A percentile compares a stretch with the other conserved stretches of the same genome.
Evolutionary conservation across 495 filamentous ascomycete genomes (phyloP).

Genomic region (Neurospora africana): DNA sequence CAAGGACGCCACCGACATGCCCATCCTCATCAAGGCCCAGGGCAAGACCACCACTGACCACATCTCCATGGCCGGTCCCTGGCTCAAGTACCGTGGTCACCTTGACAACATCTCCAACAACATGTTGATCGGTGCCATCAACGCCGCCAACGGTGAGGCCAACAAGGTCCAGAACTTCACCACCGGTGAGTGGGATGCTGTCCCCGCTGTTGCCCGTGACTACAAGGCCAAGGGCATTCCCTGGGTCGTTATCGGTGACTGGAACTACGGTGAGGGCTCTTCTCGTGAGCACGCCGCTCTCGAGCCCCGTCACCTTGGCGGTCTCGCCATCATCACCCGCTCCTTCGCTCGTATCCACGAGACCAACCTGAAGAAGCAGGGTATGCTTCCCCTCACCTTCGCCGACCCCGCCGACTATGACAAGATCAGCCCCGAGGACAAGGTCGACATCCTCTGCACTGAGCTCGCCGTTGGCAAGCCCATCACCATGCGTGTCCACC

Average conservation of each 20-base stretch:
- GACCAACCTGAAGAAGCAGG: conserved; percentile 99
- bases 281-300: conserved; percentile 97
- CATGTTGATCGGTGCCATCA: conserved; percentile 98
- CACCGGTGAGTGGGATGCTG: conserved; percentile 72
- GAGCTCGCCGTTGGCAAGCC: conserved; percentile 90
- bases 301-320: conserved; percentile 94
- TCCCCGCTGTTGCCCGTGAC: conserved; percentile 90
- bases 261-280: conserved; percentile 98
- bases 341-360: conserved; percentile 99
- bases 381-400: conserved; percentile 97
- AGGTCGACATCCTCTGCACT: conserved; percentile 81
- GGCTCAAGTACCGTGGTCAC: conserved; percentile 99
- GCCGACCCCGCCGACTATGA: conserved; percentile 92
- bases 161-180: conserved; percentile 95
- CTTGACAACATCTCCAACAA: conserved; percentile 99
- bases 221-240: conserved; percentile 93
- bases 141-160: conserved; percentile 88
- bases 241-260: conserved; percentile 99
- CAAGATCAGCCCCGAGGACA: conserved; percentile 88
- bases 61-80: conserved; percentile 98
- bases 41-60: conserved; percentile 99
- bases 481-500: conserved; percentile 82
- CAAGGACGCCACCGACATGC: conserved; percentile 79
- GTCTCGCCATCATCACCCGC: conserved; percentile 91
- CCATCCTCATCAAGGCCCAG: conserved; percentile 94